A percentile compares a stretch with the other conserved stretches of the same genome.
Evolutionary conservation across 345 rosid genomes (phyloP).

Genomic region (Lagerstroemia speciosa): DNA sequence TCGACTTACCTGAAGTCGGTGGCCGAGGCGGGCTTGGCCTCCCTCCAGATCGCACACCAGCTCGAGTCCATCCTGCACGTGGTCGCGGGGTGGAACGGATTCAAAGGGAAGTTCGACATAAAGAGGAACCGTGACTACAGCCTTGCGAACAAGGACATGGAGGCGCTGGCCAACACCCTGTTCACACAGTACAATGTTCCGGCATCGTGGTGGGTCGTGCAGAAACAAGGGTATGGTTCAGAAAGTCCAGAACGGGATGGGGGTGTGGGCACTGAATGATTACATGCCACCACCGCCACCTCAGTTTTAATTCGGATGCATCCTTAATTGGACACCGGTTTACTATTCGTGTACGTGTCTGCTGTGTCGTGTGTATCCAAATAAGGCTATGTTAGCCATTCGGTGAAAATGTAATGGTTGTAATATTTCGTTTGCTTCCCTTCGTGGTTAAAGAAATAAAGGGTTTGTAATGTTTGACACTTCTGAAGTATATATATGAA

Average conservation of each 20-base stretch:
- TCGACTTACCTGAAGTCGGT: conserved; percentile 32
- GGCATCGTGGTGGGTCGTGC: conserved; percentile 34
- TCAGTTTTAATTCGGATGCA: neutral
- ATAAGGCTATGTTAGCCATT: too few species aligned
- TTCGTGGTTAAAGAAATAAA: too few species aligned
- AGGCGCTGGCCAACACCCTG: conserved; percentile 35
- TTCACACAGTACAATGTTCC: conserved; percentile 24
- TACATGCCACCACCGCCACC: neutral
- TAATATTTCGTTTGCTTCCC: too few species aligned
- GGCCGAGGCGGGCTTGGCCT: conserved; percentile 15
- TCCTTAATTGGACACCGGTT: neutral
- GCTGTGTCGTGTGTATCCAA: too few species aligned
- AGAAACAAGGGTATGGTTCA: conserved; percentile 65
- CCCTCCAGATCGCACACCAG: conserved; percentile 30
- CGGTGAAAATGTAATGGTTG: too few species aligned
- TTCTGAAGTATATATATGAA: too few species aligned
- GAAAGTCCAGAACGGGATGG: neutral
- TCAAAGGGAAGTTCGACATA: conserved; percentile 32
- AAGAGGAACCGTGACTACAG: conserved; percentile 39
- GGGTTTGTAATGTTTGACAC: too few species aligned
- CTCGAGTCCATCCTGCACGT: conserved; percentile 59
- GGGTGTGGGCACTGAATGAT: neutral
- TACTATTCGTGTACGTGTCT: too few species aligned
- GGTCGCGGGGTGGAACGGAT: conserved; percentile 65
- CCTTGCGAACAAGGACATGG: conserved; percentile 41